A percentile compares a stretch with the other conserved stretches of the same genome.
Conservation (phyloP, 2,329 filamentous ascomycete species). For the Calonectria honghensis region DNA sequence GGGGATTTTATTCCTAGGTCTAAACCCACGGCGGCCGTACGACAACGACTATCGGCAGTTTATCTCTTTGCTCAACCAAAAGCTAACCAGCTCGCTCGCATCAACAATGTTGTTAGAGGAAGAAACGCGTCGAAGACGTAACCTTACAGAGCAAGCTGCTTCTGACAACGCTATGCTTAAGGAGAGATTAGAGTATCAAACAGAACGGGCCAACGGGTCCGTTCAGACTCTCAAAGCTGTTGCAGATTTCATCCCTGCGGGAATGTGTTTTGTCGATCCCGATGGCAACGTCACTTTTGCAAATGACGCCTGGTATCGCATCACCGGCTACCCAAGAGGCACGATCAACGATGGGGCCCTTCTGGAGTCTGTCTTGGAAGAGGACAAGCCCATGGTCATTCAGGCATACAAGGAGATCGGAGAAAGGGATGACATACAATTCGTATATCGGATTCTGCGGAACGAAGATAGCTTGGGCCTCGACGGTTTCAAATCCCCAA, state of each 20-base stretch:
- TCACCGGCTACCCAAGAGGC: slow-evolving; percentile 66
- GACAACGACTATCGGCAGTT: slow-evolving; percentile 84
- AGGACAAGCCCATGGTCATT: slow-evolving; percentile 65
- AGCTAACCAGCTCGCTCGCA: slow-evolving; percentile 79
- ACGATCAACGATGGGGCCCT: slow-evolving; percentile 60
- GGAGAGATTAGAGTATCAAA: slow-evolving; percentile 76
- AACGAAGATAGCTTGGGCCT: slow-evolving; percentile 25
- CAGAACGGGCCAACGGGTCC: slow-evolving; percentile 69
- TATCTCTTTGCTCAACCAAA: slow-evolving; percentile 73
- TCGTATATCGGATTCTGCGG: slow-evolving; percentile 66
- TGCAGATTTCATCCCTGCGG: slow-evolving; percentile 83
- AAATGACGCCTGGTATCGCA: slow-evolving; percentile 79
- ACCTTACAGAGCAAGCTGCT: slow-evolving; percentile 74
- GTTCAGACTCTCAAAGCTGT: slow-evolving; percentile 81
- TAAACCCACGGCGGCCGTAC: slow-evolving; percentile 83
- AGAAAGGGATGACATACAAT: slow-evolving; percentile 62
- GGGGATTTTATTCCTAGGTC: slow-evolving; percentile 80
- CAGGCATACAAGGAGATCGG: slow-evolving; percentile 65
- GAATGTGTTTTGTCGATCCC: slow-evolving; percentile 82
- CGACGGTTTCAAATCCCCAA: slow-evolving; percentile 46
- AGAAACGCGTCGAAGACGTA: slow-evolving; percentile 76
- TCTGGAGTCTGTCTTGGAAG: slow-evolving; percentile 66
- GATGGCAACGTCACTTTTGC: slow-evolving; percentile 81
- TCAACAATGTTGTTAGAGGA: slow-evolving; percentile 83
- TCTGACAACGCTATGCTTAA: slow-evolving; percentile 80